Evolutionary conservation across 345 rosid genomes (phyloP).

Genomic region (Bruguiera gymnorhiza): DNA sequence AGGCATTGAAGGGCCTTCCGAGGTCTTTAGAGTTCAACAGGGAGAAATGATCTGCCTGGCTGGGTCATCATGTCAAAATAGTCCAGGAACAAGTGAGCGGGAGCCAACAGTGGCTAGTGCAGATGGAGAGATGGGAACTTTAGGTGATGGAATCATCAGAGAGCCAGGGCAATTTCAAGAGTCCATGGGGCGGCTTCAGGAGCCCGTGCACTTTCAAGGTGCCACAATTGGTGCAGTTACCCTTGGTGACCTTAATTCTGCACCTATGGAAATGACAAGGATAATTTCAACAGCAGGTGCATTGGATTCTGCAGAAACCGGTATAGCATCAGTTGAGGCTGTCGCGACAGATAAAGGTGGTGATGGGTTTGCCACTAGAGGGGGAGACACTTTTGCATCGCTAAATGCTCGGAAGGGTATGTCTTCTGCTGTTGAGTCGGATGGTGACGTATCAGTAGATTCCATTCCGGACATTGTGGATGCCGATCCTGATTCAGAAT

Average conservation of each 20-base stretch:
- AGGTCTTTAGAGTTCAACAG: neutral
- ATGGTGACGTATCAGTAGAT: constrained; percentile 32
- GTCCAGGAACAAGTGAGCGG: constrained; percentile 18
- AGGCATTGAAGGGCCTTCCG: constrained; percentile 15
- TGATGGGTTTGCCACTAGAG: constrained; percentile 1
- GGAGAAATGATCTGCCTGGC: constrained; percentile 16
- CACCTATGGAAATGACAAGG: constrained; percentile 9
- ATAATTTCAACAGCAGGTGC: neutral
- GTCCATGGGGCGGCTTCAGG: constrained; percentile 25
- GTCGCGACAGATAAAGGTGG: constrained; percentile 11
- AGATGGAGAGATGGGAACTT: constrained; percentile 16
- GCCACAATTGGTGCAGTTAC: constrained; percentile 13
- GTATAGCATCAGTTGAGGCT: constrained; percentile 11
- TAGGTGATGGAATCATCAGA: constrained; percentile 28
- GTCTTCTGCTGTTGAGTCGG: constrained; percentile 16
- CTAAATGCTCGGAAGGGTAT: constrained; percentile 20
- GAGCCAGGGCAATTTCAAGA: constrained; percentile 30
- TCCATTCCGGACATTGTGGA: constrained; percentile 46
- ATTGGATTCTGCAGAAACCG: constrained; percentile 8
- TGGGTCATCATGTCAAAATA: constrained; percentile 21
- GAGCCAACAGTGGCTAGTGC: constrained; percentile 24
- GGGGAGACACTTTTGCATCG: neutral
- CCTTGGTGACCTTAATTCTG: neutral
- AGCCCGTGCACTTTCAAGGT: constrained; percentile 23
- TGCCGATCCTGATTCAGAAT: constrained; percentile 46